Percentiles rank a stretch among this genome's conserved stretches.
Evolutionary conservation across 2,329 filamentous ascomycete species (phyloP).

Genomic region (Epichloe gansuensis): DNA sequence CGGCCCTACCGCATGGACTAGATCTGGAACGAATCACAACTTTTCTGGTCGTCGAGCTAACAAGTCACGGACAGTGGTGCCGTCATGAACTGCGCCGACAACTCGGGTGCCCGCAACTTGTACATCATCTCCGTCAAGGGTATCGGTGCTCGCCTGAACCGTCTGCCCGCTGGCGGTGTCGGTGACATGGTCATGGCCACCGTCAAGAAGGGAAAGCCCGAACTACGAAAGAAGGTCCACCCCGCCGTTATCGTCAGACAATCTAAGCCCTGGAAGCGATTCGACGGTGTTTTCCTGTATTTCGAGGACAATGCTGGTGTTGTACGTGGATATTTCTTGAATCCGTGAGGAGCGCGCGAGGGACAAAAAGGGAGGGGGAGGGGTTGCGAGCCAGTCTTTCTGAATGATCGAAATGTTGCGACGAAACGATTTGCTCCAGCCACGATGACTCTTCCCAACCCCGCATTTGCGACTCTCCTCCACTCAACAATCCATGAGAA

Average conservation of each 20-base stretch:
- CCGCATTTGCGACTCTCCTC: neutral
- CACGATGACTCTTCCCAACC: neutral
- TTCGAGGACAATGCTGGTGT: constrained; percentile 99
- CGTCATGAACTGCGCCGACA: constrained; percentile 99
- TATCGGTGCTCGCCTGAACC: constrained; percentile 93
- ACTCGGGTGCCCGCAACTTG: constrained; percentile 95
- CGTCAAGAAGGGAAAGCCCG: constrained; percentile 99
- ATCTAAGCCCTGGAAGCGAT: constrained; percentile 98
- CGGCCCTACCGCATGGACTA: constrained; percentile 2
- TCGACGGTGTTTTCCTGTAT: constrained; percentile 97
- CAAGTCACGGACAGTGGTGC: constrained; percentile 55
- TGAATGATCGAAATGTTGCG: neutral
- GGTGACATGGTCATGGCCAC: constrained; percentile 99
- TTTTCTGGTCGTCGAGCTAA: neutral
- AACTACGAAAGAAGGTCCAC: constrained; percentile 99
- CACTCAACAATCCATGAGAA: neutral
- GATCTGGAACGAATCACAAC: constrained; percentile 1
- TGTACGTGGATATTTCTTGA: constrained; percentile 41
- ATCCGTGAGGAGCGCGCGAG: neutral
- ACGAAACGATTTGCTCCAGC: neutral
- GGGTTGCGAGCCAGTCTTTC: too few species aligned
- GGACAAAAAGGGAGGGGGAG: too few species aligned
- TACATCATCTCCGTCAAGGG: constrained; percentile 99
- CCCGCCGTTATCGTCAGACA: constrained; percentile 97
- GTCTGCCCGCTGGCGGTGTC: constrained; percentile 91